Evolutionary conservation across 768 basidiomycete genomes (phyloP).

Genomic region (Pleurotus pulmonarius): DNA sequence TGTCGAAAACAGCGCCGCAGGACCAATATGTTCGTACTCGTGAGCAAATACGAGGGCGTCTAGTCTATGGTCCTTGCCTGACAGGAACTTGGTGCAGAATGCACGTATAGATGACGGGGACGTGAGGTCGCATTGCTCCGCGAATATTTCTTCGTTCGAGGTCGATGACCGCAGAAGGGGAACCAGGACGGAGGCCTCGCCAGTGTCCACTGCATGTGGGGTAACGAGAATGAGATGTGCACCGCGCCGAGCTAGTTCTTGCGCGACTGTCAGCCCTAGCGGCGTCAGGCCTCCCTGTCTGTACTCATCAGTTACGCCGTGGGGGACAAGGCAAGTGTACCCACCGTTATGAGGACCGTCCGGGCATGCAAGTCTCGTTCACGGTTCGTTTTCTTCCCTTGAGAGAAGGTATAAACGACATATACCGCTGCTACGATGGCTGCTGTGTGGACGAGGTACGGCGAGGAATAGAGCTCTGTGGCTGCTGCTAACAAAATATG

Average conservation of each 20-base stretch:
- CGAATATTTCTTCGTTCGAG: conserved; percentile 74
- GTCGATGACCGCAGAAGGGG: conserved; percentile 64
- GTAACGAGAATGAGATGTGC: conserved; percentile 79
- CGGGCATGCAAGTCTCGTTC: conserved; percentile 76
- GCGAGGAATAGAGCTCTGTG: conserved; percentile 44
- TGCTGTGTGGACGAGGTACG: conserved; percentile 54
- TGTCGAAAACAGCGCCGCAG: conserved; percentile 25
- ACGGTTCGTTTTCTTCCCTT: conserved; percentile 66
- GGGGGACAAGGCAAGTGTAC: conserved; percentile 15
- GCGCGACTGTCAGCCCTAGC: conserved; percentile 63
- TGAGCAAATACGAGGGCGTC: conserved; percentile 79
- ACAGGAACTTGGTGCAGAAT: conserved; percentile 68
- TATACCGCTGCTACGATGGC: conserved; percentile 40
- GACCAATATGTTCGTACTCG: conserved; percentile 67
- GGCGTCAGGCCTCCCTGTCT: conserved; percentile 73
- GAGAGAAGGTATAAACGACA: conserved; percentile 55
- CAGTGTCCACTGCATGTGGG: conserved; percentile 50
- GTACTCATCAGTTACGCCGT: not conserved
- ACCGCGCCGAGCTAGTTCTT: conserved; percentile 66
- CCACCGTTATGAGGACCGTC: conserved; percentile 66
- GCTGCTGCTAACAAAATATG: conserved; percentile 37
- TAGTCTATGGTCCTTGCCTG: conserved; percentile 61
- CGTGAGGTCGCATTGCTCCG: conserved; percentile 71
- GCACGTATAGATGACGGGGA: conserved; percentile 63
- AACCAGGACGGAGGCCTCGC: conserved; percentile 56